phyloP scores from a whole-genome alignment of 176 grass and related monocot genomes.

The Eremochloa ophiuroides region DNA sequence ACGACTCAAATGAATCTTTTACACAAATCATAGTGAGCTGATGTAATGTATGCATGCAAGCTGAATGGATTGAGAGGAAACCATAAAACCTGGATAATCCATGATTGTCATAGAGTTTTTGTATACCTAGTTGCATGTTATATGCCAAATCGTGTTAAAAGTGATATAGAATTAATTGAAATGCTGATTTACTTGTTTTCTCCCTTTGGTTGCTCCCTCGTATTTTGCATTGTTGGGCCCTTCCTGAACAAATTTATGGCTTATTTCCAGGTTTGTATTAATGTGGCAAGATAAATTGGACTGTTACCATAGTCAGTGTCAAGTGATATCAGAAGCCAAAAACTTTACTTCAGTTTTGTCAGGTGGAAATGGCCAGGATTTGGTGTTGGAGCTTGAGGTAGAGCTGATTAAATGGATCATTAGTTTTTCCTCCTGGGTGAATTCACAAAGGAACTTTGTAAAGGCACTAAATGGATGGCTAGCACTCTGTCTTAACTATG shows the following conservation, averaged over 20 bases:
- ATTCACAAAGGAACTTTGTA: slow-evolving; percentile 62
- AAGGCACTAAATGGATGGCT: slow-evolving; percentile 89
- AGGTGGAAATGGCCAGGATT: slow-evolving; percentile 23
- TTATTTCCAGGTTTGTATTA: slow-evolving; percentile 56
- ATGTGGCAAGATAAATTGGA: slow-evolving; percentile 85
- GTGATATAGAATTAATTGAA: not conserved
- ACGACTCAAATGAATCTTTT: not conserved
- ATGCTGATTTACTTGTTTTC: not conserved
- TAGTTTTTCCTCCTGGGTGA: slow-evolving; percentile 80
- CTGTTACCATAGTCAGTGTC: slow-evolving; percentile 60
- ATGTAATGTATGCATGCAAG: not conserved
- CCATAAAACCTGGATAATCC: not conserved
- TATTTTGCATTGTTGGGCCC: not conserved
- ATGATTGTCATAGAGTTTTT: not conserved
- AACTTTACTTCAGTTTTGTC: slow-evolving; percentile 43
- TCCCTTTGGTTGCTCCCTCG: not conserved
- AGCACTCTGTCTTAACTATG: slow-evolving; percentile 56
- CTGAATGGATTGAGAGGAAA: not conserved
- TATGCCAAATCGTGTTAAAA: not conserved
- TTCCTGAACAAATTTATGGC: slow-evolving; percentile 9
- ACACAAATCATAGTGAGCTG: not conserved
- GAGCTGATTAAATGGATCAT: slow-evolving; percentile 88
- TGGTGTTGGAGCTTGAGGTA: slow-evolving; percentile 63
- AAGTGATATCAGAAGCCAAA: slow-evolving; percentile 57
- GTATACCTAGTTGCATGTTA: not conserved